Conservation (phyloP, 148 eudicot species). For the Suaeda aralocaspica region DNA sequence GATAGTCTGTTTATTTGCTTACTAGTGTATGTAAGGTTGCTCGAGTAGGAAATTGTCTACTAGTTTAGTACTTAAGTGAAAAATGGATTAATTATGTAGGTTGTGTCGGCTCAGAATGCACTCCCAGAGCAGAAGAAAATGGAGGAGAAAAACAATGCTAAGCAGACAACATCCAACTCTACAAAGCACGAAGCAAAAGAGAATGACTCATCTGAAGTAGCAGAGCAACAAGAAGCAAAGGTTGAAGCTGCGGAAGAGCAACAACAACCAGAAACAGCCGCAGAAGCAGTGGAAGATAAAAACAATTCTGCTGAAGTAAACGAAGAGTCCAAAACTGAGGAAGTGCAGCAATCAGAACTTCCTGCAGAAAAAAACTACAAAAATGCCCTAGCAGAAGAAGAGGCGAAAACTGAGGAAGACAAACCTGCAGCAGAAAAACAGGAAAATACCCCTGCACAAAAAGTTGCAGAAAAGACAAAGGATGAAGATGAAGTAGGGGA, state of each 20-base stretch:
- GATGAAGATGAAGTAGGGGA: not conserved
- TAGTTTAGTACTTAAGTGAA: too few species aligned
- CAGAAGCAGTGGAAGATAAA: not conserved
- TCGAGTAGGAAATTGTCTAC: too few species aligned
- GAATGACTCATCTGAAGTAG: not conserved
- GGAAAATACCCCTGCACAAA: not conserved
- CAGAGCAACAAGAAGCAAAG: not conserved
- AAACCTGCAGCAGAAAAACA: not conserved
- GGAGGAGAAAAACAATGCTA: slow-evolving; percentile 5
- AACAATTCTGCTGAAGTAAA: not conserved
- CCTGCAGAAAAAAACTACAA: not conserved
- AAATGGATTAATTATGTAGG: slow-evolving; percentile 15
- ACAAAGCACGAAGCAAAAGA: not conserved
- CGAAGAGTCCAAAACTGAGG: not conserved
- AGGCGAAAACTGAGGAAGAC: not conserved
- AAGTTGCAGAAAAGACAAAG: not conserved
- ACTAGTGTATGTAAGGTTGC: too few species aligned
- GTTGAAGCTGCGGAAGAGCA: not conserved
- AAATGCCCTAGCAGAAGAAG: not conserved
- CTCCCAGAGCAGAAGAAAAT: slow-evolving; percentile 17
- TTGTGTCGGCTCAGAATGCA: slow-evolving; percentile 28
- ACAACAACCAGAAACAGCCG: not conserved
- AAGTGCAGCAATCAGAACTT: not conserved
- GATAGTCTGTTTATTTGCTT: too few species aligned
- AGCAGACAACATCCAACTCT: not conserved